Conservation (phyloP, 257 asterid species). For the Coffea eugenioides region DNA sequence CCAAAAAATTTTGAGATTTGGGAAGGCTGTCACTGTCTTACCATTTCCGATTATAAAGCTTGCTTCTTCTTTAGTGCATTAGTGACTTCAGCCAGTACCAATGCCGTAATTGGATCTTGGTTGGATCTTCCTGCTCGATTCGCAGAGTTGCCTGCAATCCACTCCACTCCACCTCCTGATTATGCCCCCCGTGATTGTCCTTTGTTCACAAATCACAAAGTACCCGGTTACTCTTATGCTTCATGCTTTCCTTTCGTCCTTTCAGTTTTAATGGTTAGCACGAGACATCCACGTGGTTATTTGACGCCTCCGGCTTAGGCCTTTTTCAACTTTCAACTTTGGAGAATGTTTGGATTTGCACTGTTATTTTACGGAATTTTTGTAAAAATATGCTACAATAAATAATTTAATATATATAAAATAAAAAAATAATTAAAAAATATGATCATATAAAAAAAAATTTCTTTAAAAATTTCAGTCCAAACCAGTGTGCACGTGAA, state of each 20-base stretch:
- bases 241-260: neutral
- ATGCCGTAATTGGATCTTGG: neutral
- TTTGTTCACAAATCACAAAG: neutral
- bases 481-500: too few species aligned
- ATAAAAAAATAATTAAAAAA: too few species aligned
- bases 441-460: too few species aligned
- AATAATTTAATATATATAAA: too few species aligned
- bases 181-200: neutral
- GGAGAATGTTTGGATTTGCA: too few species aligned
- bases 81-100: neutral
- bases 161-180: neutral
- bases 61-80: neutral
- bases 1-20: neutral
- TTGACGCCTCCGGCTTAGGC: neutral
- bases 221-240: too few species aligned
- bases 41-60: slow-evolving; percentile 6
- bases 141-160: slow-evolving; percentile 3
- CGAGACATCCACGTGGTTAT: neutral
- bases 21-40: neutral
- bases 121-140: slow-evolving; percentile 10
- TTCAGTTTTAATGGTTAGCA: neutral
- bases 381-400: too few species aligned
- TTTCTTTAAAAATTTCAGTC: too few species aligned
- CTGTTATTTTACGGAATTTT: too few species aligned
- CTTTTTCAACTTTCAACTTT: too few species aligned